These are phyloP conservation scores for Phytophthora multivora DNA, from an alignment of 352 stramenopile species.

Conservation along the genomic window DNA sequence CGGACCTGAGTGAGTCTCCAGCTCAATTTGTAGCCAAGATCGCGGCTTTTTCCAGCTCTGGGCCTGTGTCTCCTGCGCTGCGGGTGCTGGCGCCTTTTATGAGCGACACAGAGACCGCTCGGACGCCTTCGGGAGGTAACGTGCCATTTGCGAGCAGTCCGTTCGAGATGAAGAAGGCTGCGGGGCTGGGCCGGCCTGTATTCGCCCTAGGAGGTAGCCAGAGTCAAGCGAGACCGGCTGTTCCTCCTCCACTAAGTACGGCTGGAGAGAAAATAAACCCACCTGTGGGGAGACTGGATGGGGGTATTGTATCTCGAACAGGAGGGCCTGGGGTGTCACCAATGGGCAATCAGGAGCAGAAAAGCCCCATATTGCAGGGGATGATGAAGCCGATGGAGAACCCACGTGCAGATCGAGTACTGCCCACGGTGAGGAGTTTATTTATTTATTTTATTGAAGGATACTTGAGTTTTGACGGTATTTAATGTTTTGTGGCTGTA, in stretches of 20 bases:
- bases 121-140: conserved; percentile 6
- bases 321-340: conserved; percentile 8
- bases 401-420: conserved; percentile 1
- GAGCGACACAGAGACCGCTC: conserved; percentile 10
- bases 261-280: conserved; percentile 25
- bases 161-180: conserved; percentile 23
- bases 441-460: too few species aligned
- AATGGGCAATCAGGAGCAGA: conserved; percentile 32
- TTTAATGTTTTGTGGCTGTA: conserved; percentile 7
- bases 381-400: conserved; percentile 29
- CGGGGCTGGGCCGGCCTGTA: conserved; percentile 4
- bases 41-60: background rate
- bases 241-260: conserved; percentile 7
- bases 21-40: conserved; percentile 22
- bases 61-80: conserved; percentile 9
- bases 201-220: conserved; percentile 12
- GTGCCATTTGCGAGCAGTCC: conserved; percentile 13
- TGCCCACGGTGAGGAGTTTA: conserved; percentile 35
- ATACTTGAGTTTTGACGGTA: too few species aligned
- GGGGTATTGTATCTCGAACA: background rate
- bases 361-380: conserved; percentile 30
- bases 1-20: conserved; percentile 6
- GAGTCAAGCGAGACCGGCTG: conserved; percentile 10
- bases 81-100: conserved; percentile 17
- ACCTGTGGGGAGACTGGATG: conserved; percentile 19